Base-by-base conservation (phyloP, 768 basidiomycete species). In the Naganishia onofrii region DNA sequence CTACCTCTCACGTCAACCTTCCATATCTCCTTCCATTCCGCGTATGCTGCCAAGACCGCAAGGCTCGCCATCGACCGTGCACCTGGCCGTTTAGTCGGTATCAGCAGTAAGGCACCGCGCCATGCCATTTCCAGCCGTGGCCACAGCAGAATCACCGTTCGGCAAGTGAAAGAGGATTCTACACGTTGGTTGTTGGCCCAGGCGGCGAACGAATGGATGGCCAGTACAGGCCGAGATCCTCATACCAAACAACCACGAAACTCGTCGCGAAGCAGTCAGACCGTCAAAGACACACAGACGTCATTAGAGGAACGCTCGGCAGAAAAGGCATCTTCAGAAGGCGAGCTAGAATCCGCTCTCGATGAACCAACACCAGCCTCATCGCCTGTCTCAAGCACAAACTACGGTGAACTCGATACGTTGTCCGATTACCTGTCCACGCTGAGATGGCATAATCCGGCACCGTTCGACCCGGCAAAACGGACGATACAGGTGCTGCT, bases 391-490 rank as follows among this genome's bases (percentile, higher is more conserved):
- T 38, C 57, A 13, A 34, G 21, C 21, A 58, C 23, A 38, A 29
- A 19, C 60, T 23, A 44, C n/a, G 23, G n/a, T 4, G 60, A 63
- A 38, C 23, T 26, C 23, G 23, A 15, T 3, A 44, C 2, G 1
- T 19, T 63, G 8, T 19, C 60, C 15, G 23, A 36, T 9, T 63
- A 63, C 42, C 60, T 63, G 6, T 63, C 60, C 60, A n/a, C 60
- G 23, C n/a, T 63, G 15, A 5, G 60, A 63, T 42, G 32, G n/a
- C 23, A 26, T 26, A n/a, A 63, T 17, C 60, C 60, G 5, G 60
- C 60, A 19, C 60, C 60, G 15, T 63, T 63, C 23, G 60, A 63
- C 26, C 38, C 36, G n/a, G 42, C 60, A 4, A 63, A 44, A 44
- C 36, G 60, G 15, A n/a, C 36, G 15, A 26, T 63, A 12, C 60